A percentile compares a stretch with the other conserved stretches of the same genome.
phyloP scores from a whole-genome alignment of 805 yeast genomes.

The Saccharomycopsis sp. region DNA sequence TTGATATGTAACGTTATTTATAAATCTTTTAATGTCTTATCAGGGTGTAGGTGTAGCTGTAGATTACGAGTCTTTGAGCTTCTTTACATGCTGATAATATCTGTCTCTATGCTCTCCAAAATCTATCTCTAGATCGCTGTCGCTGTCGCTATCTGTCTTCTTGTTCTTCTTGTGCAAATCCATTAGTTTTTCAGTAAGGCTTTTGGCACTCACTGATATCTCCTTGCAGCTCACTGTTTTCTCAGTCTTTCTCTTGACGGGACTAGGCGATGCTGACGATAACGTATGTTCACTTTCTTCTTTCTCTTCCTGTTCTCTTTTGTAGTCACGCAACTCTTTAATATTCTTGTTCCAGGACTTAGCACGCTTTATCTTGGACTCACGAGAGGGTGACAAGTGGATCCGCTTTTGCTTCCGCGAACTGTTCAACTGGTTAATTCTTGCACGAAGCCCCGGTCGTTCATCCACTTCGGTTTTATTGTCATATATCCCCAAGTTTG shows the following conservation, averaged over 20 bases:
- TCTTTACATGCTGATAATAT: neutral
- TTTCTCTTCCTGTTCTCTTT: slow-evolving; percentile 24
- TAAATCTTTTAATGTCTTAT: no score
- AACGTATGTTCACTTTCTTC: slow-evolving; percentile 10
- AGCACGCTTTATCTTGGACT: slow-evolving; percentile 26
- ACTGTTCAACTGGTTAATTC: slow-evolving; percentile 25
- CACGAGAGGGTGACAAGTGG: slow-evolving; percentile 29
- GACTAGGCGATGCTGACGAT: slow-evolving; percentile 6
- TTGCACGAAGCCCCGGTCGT: neutral
- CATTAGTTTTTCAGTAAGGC: slow-evolving; percentile 2
- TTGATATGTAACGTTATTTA: no score
- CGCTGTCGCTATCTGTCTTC: slow-evolving; percentile 17
- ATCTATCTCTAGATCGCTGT: slow-evolving; percentile 31
- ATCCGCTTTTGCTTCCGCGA: slow-evolving; percentile 31
- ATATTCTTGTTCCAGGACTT: slow-evolving; percentile 22
- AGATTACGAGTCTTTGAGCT: no score
- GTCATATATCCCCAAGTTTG: slow-evolving; percentile 32
- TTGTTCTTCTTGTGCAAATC: neutral
- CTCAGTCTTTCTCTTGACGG: neutral
- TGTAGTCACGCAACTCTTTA: slow-evolving; percentile 27
- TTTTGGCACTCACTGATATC: slow-evolving; percentile 3
- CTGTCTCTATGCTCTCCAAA: slow-evolving; percentile 16
- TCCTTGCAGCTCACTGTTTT: neutral
- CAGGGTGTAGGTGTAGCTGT: no score
- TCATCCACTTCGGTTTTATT: neutral